Percentiles rank a stretch among this genome's conserved stretches.
Evolutionary conservation across 257 asterid genomes (phyloP).

Genomic region (Sherardia arvensis): DNA sequence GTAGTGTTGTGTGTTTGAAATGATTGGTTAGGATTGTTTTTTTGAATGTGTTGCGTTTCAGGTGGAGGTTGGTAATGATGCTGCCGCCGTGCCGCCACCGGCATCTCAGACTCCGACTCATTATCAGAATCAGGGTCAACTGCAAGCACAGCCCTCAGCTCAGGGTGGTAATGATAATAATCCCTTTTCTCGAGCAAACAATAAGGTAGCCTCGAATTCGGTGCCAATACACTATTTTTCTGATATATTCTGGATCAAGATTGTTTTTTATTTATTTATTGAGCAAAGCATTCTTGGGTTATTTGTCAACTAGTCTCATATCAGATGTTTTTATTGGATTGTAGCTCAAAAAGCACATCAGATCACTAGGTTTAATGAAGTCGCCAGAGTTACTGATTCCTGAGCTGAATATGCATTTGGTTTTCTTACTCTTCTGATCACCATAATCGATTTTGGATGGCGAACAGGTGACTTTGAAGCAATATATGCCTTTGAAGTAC

Average conservation of each 20-base stretch:
- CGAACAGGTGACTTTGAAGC: no score
- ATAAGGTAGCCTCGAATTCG: slow-evolving; percentile 51
- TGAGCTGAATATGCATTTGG: no score
- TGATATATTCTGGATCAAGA: not conserved
- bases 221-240: not conserved
- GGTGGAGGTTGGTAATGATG: slow-evolving; percentile 48
- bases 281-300: no score
- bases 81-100: slow-evolving; percentile 35
- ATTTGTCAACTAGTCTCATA: no score
- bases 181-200: slow-evolving; percentile 40
- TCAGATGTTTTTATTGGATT: not conserved
- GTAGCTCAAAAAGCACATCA: not conserved
- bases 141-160: slow-evolving; percentile 30
- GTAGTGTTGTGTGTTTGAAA: no score
- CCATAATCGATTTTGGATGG: no score
- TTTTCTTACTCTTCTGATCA: no score
- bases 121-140: not conserved
- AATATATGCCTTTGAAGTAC: no score
- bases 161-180: slow-evolving; percentile 18
- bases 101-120: slow-evolving; percentile 44
- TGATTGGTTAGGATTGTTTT: not conserved
- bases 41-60: slow-evolving; percentile 23
- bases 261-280: not conserved
- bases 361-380: no score
- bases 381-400: no score